Evolutionary conservation across 192 early-diverging fungal genomes (phyloP), one percentile per base, ranked within the genome.

Genomic region (Entomortierella lignicola): DNA sequence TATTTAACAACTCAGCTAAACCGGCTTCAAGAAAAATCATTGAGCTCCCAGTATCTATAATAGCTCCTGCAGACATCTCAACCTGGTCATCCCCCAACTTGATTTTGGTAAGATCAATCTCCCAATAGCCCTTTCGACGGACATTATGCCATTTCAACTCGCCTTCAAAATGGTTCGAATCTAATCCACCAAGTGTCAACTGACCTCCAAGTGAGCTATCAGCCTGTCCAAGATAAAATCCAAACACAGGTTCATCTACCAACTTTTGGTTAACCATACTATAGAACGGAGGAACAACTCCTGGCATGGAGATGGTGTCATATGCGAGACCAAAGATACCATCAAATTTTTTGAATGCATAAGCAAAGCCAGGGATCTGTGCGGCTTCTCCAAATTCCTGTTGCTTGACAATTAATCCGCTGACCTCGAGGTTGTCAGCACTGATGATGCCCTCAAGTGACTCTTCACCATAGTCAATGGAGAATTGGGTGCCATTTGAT

Each of bases 301-400:
- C 83, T 34, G 92, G 80, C 30, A 99, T 96, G 10, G 96, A 91
- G 80, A 98, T 98, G 57, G 85, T 91, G 65, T 95, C 92, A 68
- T 94, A 93, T n/a, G 87, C 96, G 18, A 98, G 83, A 13, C 97
- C 97, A 55, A 98, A 88, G 77, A 99, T 99, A 21, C 98, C 98
- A 80, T 99, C 98, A 70, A 98, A 99, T n/a, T 90, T 83, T 23
- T 94, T 96, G 69, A 97, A 92, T 1, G 92, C 94, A 88, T 98
- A 99, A 1, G 96, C 91, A 43, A 98, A 87, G 0, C 97, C 97
- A 10, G 98, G 98, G 74, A 98, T 96, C 87, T 97, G 97, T 43
- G 91, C 91, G 2, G 93, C 92, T 87, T 99, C 98, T n/a, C 91
- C 97, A 88, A 99, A 99, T 64, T 92, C 91, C 85, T 95, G 91